phyloP scores from a whole-genome alignment of 2,329 filamentous ascomycete genomes.

The Didymella lethalis region DNA sequence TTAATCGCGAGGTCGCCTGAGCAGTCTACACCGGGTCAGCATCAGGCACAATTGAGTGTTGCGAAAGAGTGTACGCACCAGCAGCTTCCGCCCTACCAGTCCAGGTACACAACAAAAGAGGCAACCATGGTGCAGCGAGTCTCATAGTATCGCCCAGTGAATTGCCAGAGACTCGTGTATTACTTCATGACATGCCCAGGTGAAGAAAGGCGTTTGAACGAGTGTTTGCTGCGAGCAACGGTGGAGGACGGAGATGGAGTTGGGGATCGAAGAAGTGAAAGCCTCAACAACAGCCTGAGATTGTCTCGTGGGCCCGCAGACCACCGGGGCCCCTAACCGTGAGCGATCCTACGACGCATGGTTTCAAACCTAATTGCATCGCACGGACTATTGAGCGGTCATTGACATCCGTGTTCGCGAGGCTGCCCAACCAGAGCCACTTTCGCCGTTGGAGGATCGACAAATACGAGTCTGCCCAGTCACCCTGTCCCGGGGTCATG shows the following conservation, averaged over 20 bases:
- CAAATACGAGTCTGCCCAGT: conserved; percentile 12
- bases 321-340: conserved; percentile 12
- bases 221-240: conserved; percentile 8
- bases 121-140: conserved; percentile 15
- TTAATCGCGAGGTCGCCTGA: conserved; percentile 26
- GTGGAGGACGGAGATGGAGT: conserved; percentile 3
- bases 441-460: conserved; percentile 2
- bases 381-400: conserved; percentile 6
- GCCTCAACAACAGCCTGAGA: conserved; percentile 10
- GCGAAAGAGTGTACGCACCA: conserved; percentile 8
- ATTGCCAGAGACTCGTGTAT: conserved; percentile 3
- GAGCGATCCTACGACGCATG: conserved; percentile 13
- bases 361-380: conserved; percentile 9
- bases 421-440: conserved; percentile 4
- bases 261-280: conserved; percentile 4
- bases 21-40: conserved; percentile 27
- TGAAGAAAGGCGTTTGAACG: conserved; percentile 6
- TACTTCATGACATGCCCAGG: conserved; percentile 11
- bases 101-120: conserved; percentile 14
- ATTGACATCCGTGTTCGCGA: conserved; percentile 9
- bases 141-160: conserved; percentile 17
- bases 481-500: conserved; percentile 4
- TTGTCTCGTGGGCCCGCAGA: conserved; percentile 7
- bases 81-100: conserved; percentile 7
- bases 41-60: not conserved